Conservation (phyloP, 768 basidiomycete genomes). For the Auriscalpium microsporum region DNA sequence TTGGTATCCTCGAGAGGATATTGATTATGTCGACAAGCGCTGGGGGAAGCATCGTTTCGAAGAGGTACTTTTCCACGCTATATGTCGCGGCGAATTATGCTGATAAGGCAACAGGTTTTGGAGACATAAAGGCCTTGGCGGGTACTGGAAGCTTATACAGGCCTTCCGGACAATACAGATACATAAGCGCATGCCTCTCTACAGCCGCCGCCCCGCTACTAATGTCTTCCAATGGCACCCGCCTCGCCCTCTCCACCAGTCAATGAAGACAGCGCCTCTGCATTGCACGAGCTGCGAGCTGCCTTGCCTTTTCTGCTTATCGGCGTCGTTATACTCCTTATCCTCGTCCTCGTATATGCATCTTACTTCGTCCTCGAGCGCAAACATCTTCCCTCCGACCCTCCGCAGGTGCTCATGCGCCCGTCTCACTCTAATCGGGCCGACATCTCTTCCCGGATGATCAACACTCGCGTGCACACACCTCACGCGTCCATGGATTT, state of each 20-base stretch:
- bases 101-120: neutral
- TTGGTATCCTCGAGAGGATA: conserved; percentile 67
- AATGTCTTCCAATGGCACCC: neutral
- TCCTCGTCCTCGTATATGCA: neutral
- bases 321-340: neutral
- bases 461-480: neutral
- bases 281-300: neutral
- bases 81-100: neutral
- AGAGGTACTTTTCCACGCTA: conserved; percentile 18
- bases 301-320: neutral
- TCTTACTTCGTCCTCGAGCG: neutral
- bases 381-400: neutral
- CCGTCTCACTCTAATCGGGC: neutral
- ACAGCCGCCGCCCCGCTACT: neutral
- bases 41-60: conserved; percentile 42
- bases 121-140: neutral
- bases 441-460: neutral
- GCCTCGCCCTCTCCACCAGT: neutral
- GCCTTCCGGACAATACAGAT: neutral
- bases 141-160: neutral
- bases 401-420: neutral
- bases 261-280: neutral
- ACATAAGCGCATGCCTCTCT: neutral
- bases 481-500: neutral
- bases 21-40: conserved; percentile 64